These are phyloP conservation scores for Vitellaria paradoxa DNA, from an alignment of 179 eudicot species.

Conservation along the genomic window DNA sequence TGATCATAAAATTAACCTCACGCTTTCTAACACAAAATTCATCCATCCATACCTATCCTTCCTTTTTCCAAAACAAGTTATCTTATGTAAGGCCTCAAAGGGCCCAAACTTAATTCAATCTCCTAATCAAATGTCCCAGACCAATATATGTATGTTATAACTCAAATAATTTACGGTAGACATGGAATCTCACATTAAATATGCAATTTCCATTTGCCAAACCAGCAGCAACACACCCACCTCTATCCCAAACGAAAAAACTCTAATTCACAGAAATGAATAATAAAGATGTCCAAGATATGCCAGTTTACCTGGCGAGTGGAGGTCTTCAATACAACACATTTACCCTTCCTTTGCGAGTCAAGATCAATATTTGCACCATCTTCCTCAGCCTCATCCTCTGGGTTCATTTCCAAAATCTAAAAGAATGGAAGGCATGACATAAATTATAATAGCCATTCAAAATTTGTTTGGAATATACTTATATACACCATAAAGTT, in stretches of 20 bases:
- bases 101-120: background rate
- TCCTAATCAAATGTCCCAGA: background rate
- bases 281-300: background rate
- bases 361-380: constrained; percentile 97
- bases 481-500: background rate
- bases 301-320: constrained; percentile 73
- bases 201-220: background rate
- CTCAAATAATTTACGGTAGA: background rate
- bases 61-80: background rate
- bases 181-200: background rate
- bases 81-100: background rate
- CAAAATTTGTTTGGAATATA: background rate
- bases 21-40: background rate
- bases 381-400: constrained; percentile 98
- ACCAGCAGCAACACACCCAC: background rate
- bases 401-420: constrained; percentile 99
- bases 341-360: constrained; percentile 97
- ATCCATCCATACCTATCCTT: background rate
- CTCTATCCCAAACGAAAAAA: background rate
- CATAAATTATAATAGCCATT: background rate
- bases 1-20: background rate
- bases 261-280: background rate
- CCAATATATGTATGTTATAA: background rate
- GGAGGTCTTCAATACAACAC: constrained; percentile 93
- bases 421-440: constrained; percentile 18